Base-by-base conservation (phyloP, 257 asterid genomes). In the Solanum clarkiae region DNA sequence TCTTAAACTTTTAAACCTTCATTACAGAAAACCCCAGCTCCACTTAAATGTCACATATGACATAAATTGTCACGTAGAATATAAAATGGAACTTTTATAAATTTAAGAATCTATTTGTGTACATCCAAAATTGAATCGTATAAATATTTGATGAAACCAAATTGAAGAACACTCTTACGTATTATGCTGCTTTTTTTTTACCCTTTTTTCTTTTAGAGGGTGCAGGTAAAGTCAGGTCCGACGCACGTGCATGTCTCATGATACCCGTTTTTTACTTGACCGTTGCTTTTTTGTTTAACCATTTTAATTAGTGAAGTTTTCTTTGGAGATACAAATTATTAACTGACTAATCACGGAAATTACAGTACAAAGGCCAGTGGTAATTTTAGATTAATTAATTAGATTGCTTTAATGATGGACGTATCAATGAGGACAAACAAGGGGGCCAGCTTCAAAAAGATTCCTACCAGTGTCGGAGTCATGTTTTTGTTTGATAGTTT, bases 201-300 rank as follows among this genome's bases (percentile, higher is more conserved):
- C 4, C 13, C 4, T 9, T 59, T 26, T 59, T 59, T 72, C 22
- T 60, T 45, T 63, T 74, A 89, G 71, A 47, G 8, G 53, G 85
- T 83, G 80, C 26, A 68, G n/a, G 71, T 42, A 85, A 71, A 24
- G 89, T 86, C 94, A 86, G 91, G 96, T 85, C 53, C 80, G 63
- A 71, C 15, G 90, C 98, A 93, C 97, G 93, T 93, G 98, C 79
- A 71, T 86, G 87, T 85, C 88, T 80, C 87, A 81, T 84, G 81
- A 86, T 88, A 26, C 84, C 85, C 86, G 81, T 80, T 84, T 66
- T 56, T 24, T 68, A 83, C 71, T 86, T 81, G 85, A 75, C 88
- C 87, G 89, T 79, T 83, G 81, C 83, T 42, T 75, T 57, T 60
- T 62, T 62, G 54, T 44, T 82, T 45, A 70, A 70, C 80, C 36